phyloP scores from a whole-genome alignment of 2,329 filamentous ascomycete genomes.

The Claviceps maximensis region DNA sequence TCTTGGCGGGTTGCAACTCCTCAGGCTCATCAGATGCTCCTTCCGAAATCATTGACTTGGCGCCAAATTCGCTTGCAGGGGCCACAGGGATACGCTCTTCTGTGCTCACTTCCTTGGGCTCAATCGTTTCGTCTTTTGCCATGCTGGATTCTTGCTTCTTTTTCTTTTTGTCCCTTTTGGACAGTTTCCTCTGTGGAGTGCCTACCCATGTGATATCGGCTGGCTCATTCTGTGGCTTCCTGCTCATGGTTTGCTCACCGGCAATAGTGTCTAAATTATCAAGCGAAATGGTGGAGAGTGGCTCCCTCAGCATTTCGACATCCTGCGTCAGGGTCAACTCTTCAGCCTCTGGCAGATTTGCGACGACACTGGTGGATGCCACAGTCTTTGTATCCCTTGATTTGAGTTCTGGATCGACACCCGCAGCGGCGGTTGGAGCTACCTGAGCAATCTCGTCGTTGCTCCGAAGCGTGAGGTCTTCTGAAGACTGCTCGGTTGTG shows the following conservation, averaged over 20 bases:
- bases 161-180: slow-evolving; percentile 18
- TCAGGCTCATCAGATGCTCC: slow-evolving; percentile 5
- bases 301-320: background rate
- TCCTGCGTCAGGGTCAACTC: background rate
- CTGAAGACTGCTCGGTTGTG: background rate
- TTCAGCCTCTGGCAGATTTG: background rate
- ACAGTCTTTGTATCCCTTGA: background rate
- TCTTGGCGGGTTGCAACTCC: slow-evolving; percentile 10
- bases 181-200: slow-evolving; percentile 9
- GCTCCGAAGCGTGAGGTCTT: background rate
- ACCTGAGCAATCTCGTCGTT: background rate
- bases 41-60: background rate
- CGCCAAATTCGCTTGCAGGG: background rate
- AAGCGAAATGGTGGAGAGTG: background rate
- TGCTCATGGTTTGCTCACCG: background rate
- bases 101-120: background rate
- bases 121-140: background rate
- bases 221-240: background rate
- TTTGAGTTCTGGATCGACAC: background rate
- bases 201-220: background rate
- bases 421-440: background rate
- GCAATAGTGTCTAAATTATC: background rate
- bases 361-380: background rate
- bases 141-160: background rate
- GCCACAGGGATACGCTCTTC: background rate